These are phyloP conservation scores for Zoysia pacifica DNA, from an alignment of 176 grass and related monocot species.

Conservation along the genomic window DNA sequence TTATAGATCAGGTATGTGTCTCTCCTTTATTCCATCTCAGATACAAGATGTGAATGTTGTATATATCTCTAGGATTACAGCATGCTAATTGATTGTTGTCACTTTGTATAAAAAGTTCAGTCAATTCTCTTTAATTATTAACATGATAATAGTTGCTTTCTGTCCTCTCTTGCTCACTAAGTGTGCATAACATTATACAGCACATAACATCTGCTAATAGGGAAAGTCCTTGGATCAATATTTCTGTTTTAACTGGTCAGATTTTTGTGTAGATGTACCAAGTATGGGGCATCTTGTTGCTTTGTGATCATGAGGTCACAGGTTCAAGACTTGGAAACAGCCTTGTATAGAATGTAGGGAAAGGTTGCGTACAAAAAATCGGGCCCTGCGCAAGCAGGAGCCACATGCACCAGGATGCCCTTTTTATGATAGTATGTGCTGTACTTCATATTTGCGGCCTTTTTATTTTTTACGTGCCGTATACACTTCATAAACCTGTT, in stretches of 20 bases:
- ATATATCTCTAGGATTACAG: background rate
- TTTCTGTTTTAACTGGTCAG: background rate
- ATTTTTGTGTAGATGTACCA: background rate
- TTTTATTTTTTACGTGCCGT: background rate
- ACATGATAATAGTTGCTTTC: background rate
- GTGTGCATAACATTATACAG: background rate
- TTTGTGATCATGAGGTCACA: too few relatives aligned
- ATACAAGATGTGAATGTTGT: background rate
- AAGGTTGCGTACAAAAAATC: too few relatives aligned
- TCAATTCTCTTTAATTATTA: slow-evolving; percentile 2
- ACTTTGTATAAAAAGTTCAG: background rate
- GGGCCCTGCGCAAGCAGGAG: too few relatives aligned
- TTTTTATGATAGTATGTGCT: background rate
- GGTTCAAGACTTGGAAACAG: too few relatives aligned
- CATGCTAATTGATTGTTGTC: background rate
- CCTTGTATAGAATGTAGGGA: too few relatives aligned
- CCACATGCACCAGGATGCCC: too few relatives aligned
- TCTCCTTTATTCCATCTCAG: slow-evolving; percentile 9
- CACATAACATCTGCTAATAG: background rate
- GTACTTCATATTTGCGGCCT: background rate
- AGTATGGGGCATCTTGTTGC: too few relatives aligned
- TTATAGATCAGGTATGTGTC: slow-evolving; percentile 84
- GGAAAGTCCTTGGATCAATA: background rate
- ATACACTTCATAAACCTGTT: background rate
- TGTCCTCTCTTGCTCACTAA: background rate